Evolutionary conservation across 2,329 filamentous ascomycete species (phyloP), one percentile per base, ranked within the genome.

Genomic region (Alternaria angustiovoidea): DNA sequence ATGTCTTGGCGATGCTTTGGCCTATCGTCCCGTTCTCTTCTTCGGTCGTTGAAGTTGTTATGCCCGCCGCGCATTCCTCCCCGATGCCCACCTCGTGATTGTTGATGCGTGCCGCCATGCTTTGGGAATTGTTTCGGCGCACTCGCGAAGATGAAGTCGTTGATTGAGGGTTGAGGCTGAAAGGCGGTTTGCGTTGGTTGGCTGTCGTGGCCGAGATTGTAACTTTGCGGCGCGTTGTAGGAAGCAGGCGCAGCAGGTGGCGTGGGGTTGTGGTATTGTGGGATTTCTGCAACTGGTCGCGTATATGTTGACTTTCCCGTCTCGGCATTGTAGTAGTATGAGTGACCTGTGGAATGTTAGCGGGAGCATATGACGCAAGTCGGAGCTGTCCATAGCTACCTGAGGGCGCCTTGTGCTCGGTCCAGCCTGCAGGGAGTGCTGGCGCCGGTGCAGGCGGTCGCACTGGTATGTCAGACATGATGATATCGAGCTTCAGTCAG

Each of bases 241-340:
- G 61, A 20, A 49, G 48, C 34, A 53, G 58, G 30, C 44, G 56
- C 34, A 47, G 58, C 12, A 61, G 49, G 24, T 46, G 60, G 42
- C 43, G 51, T 12, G 54, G 38, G 46, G 9, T 49, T 56, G 22
- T 42, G 46, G 12, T 48, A 55, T 26, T 42, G 59, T 24, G 51
- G 54, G 22, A 63, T 43, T 7, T 71, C 59, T 24, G 66, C 51
- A 6, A 67, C 56, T 0, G 94, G 94, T 34, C 92, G 88, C 39
- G 86, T 90, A 78, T 97, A 97, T 43, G 94, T 97, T 1, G 94
- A 97, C 72, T 92, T 87, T 71, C 95, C 93, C 1, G 92, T 94
- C 56, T 86, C 83, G 46, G 88, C 83, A 80, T 97, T 90, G 82
- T 96, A 95, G 80, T 94, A 97, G 81, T 97, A 97, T 28, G 85